These are phyloP conservation scores for Tetrapisispora namnaoensis DNA, from an alignment of 805 yeast genomes.

Conservation along the genomic window DNA sequence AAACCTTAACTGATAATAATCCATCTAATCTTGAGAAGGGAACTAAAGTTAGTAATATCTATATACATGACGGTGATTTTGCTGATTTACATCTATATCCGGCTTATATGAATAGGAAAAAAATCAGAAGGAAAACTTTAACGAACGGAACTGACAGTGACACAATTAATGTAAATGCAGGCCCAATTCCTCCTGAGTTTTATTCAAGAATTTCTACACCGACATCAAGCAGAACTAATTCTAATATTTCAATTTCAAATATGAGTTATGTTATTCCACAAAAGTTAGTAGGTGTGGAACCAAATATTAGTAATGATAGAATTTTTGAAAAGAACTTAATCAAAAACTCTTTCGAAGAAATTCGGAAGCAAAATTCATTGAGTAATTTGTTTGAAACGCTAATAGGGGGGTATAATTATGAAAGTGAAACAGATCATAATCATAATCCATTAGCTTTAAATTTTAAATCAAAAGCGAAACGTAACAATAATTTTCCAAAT, in stretches of 20 bases:
- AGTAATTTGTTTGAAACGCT: constrained; percentile 12
- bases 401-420: constrained; percentile 10
- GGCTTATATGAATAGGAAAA: not conserved
- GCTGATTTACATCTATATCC: constrained; percentile 7
- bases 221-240: constrained; percentile 25
- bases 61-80: constrained; percentile 29
- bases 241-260: constrained; percentile 18
- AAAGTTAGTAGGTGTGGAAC: not conserved
- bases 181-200: constrained; percentile 30
- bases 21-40: not conserved
- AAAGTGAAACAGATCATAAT: constrained; percentile 2
- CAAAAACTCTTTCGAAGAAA: constrained; percentile 25
- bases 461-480: constrained; percentile 9
- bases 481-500: constrained; percentile 8
- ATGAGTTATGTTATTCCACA: constrained; percentile 4
- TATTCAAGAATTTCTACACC: constrained; percentile 28
- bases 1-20: not conserved
- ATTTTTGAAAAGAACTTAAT: constrained; percentile 21
- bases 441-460: constrained; percentile 17
- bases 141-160: not conserved
- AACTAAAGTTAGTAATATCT: constrained; percentile 22
- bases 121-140: constrained; percentile 4
- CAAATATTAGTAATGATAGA: not conserved
- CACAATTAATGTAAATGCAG: constrained; percentile 5
- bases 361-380: constrained; percentile 11